These are phyloP conservation scores for Alternaria arborescens DNA, from an alignment of 2,329 filamentous ascomycete species.

Conservation along the genomic window DNA sequence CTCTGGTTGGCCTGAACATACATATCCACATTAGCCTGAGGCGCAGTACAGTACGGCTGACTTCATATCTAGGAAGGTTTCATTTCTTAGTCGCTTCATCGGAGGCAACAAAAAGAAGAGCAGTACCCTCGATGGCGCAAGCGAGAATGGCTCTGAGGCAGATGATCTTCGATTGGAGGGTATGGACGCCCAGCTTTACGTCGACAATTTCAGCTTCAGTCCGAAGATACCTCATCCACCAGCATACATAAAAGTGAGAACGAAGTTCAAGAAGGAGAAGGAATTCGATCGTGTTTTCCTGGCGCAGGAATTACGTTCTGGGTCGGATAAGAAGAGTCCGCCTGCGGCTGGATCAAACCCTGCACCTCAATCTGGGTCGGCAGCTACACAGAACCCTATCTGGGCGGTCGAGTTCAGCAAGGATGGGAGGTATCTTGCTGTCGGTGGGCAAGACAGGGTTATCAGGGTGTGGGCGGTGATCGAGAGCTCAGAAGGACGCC, in stretches of 20 bases:
- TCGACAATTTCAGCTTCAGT: constrained; percentile 77
- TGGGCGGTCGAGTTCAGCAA: constrained; percentile 95
- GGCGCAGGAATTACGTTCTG: constrained; percentile 84
- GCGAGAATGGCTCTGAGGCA: constrained; percentile 74
- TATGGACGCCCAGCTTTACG: constrained; percentile 82
- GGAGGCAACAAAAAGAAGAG: constrained; percentile 76
- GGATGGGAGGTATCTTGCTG: constrained; percentile 89
- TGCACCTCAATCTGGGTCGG: constrained; percentile 44
- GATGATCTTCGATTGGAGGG: constrained; percentile 76
- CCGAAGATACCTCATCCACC: constrained; percentile 89
- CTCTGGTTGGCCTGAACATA: constrained; percentile 14
- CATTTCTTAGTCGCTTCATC: constrained; percentile 89
- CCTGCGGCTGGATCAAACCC: constrained; percentile 38
- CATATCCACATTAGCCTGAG: constrained; percentile 44
- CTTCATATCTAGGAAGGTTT: constrained; percentile 73
- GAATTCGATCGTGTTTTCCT: constrained; percentile 90
- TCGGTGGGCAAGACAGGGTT: constrained; percentile 87
- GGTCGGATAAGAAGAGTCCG: constrained; percentile 44
- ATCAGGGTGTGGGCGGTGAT: constrained; percentile 91
- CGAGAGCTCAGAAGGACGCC: constrained; percentile 79
- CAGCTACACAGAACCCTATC: constrained; percentile 68
- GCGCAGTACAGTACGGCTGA: constrained; percentile 31
- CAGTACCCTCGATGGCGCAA: constrained; percentile 57
- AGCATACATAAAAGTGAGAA: constrained; percentile 85
- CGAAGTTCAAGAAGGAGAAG: constrained; percentile 79